Percentiles rank a stretch among this genome's conserved stretches.
These are phyloP conservation scores for Epichloe gansuensis DNA, from an alignment of 2,329 filamentous ascomycete species.

Conservation along the genomic window DNA sequence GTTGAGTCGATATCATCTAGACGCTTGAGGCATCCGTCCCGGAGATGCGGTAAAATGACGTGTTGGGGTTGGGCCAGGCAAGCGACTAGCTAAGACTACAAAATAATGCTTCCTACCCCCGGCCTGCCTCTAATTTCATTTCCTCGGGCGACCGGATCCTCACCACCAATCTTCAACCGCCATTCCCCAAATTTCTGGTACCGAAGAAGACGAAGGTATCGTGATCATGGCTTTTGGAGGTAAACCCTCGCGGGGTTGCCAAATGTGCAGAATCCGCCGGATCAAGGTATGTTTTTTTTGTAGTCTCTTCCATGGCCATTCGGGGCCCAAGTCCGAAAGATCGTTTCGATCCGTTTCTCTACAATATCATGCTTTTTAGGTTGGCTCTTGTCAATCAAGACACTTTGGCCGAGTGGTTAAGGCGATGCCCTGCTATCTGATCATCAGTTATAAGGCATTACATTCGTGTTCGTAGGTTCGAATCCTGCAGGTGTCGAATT, in stretches of 20 bases:
- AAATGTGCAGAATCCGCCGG: conserved; percentile 58
- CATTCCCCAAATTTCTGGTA: background rate
- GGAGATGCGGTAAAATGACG: no score
- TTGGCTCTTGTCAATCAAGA: accelerated
- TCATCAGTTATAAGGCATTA: background rate
- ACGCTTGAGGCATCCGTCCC: no score
- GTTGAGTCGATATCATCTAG: no score
- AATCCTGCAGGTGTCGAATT: conserved; percentile 4
- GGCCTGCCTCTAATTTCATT: background rate
- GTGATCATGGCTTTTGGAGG: conserved; percentile 47
- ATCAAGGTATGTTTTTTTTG: conserved; percentile 45
- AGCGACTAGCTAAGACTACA: no score
- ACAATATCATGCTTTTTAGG: no score
- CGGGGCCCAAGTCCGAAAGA: background rate
- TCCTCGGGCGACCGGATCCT: background rate
- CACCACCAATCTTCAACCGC: background rate
- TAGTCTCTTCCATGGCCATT: background rate
- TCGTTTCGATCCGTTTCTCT: no score
- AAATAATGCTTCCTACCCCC: background rate
- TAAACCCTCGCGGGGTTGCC: conserved; percentile 53
- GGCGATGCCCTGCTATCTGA: conserved; percentile 1
- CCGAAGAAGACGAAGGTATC: background rate
- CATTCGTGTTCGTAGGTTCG: conserved; percentile 5
- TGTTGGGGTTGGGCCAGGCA: no score
- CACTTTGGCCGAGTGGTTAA: conserved; percentile 6